Base-by-base conservation (phyloP, 768 basidiomycete species). In the Hygrophoropsis aurantiaca region DNA sequence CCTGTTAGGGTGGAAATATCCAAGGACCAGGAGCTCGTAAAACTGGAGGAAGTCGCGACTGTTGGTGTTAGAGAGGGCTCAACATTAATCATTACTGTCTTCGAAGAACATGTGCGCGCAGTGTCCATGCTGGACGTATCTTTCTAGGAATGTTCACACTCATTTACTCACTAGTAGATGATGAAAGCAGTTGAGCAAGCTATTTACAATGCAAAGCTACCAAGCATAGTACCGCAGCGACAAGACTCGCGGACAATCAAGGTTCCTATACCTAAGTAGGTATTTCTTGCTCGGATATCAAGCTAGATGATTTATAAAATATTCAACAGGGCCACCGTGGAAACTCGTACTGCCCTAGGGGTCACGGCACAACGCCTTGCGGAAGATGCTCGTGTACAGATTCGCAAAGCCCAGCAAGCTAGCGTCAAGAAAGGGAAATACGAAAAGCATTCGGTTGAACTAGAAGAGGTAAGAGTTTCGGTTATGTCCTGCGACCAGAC, bases 21-120 rank as follows among this genome's bases (percentile, higher is more conserved):
- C 0, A 59, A 61, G 25, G 67, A 69, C 25, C 49, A 45, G 3
- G 65, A 69, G 23, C 45, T 65, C 3, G 62, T 73, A 36, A 72
- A 64, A 36, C 64, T 93, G 30, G 83, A 90, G 34, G 85, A 90
- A 44, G 60, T 92, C 20, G 85, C 90, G 1, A 90, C 90, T 0
- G 79, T 93, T 16, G 90, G 90, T 7, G 81, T 93, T 32, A 73
- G 84, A 51, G 87, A 93, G 43, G 90, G 90, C 1, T 78, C 85
- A 5, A 76, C 78, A 44, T 67, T 93, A 47, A 53, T 92, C 20
- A 73, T 93, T 10, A 89, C 87, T 3, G 72, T 89, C 24, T 91
- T 89, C 57, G 85, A 92, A 44, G 85, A 89, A 60, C 70, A 80
- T 60, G 90, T 92, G 62, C 71, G 81, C 67, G 2, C 6, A 30